Conservation (phyloP, 2,329 filamentous ascomycete genomes). For the Thelonectria discophora region DNA sequence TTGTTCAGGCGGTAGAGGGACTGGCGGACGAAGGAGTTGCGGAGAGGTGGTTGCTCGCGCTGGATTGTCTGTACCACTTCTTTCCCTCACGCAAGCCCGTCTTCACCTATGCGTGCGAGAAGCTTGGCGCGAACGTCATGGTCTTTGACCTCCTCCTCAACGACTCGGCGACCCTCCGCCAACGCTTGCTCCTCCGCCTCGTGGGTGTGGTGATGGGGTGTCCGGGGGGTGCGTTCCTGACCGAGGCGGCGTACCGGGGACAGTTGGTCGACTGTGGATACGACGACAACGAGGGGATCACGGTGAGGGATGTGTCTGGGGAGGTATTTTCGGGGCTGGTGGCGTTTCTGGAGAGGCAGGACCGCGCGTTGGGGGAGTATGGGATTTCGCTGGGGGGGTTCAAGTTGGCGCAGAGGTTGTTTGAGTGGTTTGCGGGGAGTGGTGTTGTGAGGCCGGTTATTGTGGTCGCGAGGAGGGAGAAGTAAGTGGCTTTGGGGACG, state of each 20-base stretch:
- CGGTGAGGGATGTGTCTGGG: conserved; percentile 60
- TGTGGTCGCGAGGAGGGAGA: conserved; percentile 44
- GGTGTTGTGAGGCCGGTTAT: conserved; percentile 48
- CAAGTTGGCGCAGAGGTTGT: conserved; percentile 49
- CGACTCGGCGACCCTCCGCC: conserved; percentile 39
- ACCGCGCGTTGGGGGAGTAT: conserved; percentile 45
- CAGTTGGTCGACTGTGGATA: conserved; percentile 61
- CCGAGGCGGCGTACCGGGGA: conserved; percentile 53
- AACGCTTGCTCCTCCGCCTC: conserved; percentile 49
- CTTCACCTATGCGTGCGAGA: conserved; percentile 51
- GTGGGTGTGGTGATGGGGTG: conserved; percentile 58
- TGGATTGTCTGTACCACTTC: conserved; percentile 68
- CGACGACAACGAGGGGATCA: conserved; percentile 48
- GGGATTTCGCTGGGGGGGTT: conserved; percentile 50
- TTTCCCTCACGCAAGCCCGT: conserved; percentile 59
- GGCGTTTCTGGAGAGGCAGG: conserved; percentile 51
- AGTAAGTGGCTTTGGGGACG: no score
- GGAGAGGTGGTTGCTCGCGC: conserved; percentile 61
- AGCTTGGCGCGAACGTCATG: conserved; percentile 60
- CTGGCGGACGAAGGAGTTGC: conserved; percentile 37
- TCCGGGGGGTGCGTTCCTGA: conserved; percentile 59
- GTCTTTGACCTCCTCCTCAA: conserved; percentile 62
- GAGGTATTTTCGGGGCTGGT: conserved; percentile 62
- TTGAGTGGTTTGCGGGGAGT: conserved; percentile 50
- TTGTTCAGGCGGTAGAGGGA: conserved; percentile 39